Conservation (phyloP, 129 eudicot species). For the Artemisia argyi region DNA sequence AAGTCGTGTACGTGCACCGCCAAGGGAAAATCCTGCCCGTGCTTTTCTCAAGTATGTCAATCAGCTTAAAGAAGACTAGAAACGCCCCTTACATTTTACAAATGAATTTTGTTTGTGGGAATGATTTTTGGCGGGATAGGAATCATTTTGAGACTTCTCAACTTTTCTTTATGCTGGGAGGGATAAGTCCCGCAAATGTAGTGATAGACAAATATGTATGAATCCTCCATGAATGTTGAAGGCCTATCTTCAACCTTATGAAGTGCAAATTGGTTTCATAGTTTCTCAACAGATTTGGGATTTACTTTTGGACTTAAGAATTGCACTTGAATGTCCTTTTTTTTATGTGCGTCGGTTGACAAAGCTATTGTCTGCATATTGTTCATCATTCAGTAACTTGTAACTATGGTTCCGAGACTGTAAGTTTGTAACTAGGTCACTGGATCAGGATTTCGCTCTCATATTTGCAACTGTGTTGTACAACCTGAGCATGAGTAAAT, state of each 20-base stretch:
- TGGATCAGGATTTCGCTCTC: no score
- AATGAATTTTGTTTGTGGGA: constrained; percentile 16
- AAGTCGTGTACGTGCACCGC: constrained; percentile 89
- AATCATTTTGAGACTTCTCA: neutral
- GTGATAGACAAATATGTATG: constrained; percentile 7
- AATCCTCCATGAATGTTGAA: neutral
- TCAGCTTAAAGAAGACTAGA: constrained; percentile 71
- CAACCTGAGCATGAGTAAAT: no score
- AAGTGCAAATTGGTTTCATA: neutral
- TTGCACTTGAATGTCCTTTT: neutral
- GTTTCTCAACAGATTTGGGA: constrained; percentile 1
- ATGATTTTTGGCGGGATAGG: constrained; percentile 9
- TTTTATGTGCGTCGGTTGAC: neutral
- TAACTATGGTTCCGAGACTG: no score
- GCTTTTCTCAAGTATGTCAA: constrained; percentile 87
- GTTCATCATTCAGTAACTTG: no score
- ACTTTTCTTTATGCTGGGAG: neutral
- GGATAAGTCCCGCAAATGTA: constrained; percentile 8
- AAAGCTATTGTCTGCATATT: neutral
- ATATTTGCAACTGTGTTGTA: no score
- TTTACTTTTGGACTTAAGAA: neutral
- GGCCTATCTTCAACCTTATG: neutral
- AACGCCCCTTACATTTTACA: constrained; percentile 10
- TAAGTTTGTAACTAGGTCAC: no score
- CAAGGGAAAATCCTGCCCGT: constrained; percentile 75